Evolutionary conservation across 306 rosid species (phyloP).

Genomic region (Dalbergia cochinchinensis): DNA sequence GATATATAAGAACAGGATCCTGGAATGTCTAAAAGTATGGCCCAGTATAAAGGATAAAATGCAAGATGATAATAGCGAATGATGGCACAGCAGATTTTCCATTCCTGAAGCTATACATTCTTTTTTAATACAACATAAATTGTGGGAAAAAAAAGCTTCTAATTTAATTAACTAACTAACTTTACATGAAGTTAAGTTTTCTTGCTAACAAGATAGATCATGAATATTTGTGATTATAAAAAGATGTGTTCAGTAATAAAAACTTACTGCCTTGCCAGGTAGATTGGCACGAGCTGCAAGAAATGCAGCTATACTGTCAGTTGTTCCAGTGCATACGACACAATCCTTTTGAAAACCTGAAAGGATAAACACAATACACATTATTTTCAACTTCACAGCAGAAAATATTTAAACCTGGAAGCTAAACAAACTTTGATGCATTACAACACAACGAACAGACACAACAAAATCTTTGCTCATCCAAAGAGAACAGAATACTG

Average conservation of each 20-base stretch:
- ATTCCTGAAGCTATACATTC: not conserved
- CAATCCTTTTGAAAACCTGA: conserved; percentile 83
- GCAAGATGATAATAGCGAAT: conserved; percentile 21
- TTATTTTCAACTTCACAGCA: conserved; percentile 36
- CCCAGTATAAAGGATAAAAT: not conserved
- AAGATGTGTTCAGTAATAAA: conserved; percentile 35
- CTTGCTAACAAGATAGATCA: conserved; percentile 7
- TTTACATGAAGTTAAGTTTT: not conserved
- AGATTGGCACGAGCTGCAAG: conserved; percentile 87
- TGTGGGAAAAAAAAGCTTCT: not conserved
- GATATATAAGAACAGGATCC: conserved; percentile 25
- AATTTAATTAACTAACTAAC: not conserved
- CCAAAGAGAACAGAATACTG: not conserved
- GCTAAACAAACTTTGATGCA: conserved; percentile 23
- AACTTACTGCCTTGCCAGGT: conserved; percentile 87
- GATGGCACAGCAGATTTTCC: conserved; percentile 11
- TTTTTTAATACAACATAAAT: not conserved
- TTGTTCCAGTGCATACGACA: conserved; percentile 88
- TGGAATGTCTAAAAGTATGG: conserved; percentile 5
- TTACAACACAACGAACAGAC: conserved; percentile 1
- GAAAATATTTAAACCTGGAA: conserved; percentile 1
- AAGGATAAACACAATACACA: conserved; percentile 34
- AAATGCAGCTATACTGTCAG: conserved; percentile 96
- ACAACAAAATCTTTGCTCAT: not conserved
- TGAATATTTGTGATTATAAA: conserved; percentile 6